Base-by-base conservation (phyloP, 2,329 filamentous ascomycete species). In the Fusarium sp. region DNA sequence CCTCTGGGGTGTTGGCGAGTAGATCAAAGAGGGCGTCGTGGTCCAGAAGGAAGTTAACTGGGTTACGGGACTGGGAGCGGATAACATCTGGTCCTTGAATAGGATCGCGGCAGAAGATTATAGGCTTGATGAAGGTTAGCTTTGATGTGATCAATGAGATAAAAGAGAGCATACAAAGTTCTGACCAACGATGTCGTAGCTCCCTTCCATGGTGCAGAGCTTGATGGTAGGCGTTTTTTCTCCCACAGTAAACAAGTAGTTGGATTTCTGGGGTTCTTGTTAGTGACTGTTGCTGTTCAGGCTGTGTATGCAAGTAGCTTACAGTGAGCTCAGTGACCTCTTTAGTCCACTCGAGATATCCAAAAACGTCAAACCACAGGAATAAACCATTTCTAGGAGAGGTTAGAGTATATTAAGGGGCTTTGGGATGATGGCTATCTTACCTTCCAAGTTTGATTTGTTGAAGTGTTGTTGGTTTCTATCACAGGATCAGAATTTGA, bases 391-490 rank as follows among this genome's bases (percentile, higher is more conserved):
- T 8, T 46, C 57, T 58, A 0, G 4, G 1, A 15, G 23, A 1
- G 22, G 25, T 58, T 5, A 60, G 52, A n/a, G 1, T 8, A 20
- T 40, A 3, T 1, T 3, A 20, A 6, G 0, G 10, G 7, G 15
- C 4, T 14, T 4, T 9, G 13, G 14, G 17, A 4, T 4, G 9
- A 23, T 11, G 17, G 2, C 22, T 7, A 19, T 5, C 41, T 19
- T 43, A 48, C 46, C 33, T 8, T 62, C 58, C 2, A 62, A 23
- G 3, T 53, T 62, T 6, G 58, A 61, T 3, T 56, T 47, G 19
- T 61, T 62, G 13, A 62, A 61, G 6, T 33, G 30, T 22, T 62
- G 46, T 6, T 61, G 41, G n/a, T 62, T 62, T 14, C 56, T 37
- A 19, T 37, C n/a, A 19, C 7, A 4, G 20, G 6, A 27, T 54